Base-by-base conservation (phyloP, 306 rosid genomes). In the Castanospermum australe region DNA sequence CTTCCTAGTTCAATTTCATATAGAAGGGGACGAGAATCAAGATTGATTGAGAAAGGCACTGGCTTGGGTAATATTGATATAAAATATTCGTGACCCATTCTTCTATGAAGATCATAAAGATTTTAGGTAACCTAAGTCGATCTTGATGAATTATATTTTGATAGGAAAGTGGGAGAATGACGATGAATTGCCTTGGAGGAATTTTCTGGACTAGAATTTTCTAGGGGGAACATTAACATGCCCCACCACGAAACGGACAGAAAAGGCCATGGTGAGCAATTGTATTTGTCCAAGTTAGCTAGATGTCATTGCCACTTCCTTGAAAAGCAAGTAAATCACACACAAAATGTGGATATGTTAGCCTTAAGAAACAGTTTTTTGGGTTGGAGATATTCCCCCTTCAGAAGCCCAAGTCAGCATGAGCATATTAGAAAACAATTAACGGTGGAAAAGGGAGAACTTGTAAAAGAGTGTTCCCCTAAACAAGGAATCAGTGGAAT, bases 311-410 rank as follows among this genome's bases (percentile, higher is more conserved):
- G 32, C 15, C 17, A 47, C 44, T 79, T 81, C 44, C 87, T 87
- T 87, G 18, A 66, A 71, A 75, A 62, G n/a, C 76, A 79, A 81
- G 86, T 54, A 55, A 81, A 77, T 44, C 86, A 67, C 17, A 33
- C 44, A 33, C 36, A 85, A 86, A 76, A 72, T 83, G 83, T 61
- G 89, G 65, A 61, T 15, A 35, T 21, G 4, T 2, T 8, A 13
- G 22, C 14, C 47, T 18, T 38, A 1, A 10, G 30, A 1, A 15
- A 13, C 3, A n/a, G 22, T 32, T 3, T 12, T 42, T 10, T 42
- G 48, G 15, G 3, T 42, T 42, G 48, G 48, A 2, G 48, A 42
- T 12, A 14, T 42, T 12, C 47, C 38, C 38, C 30, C 32, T n/a
- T 24, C 1, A 4, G 13, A 54, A 15, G 63, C 28, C 5, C 42